Conservation (phyloP, 1,284 basidiomycete genomes). For the Neolentinus lepideus region DNA sequence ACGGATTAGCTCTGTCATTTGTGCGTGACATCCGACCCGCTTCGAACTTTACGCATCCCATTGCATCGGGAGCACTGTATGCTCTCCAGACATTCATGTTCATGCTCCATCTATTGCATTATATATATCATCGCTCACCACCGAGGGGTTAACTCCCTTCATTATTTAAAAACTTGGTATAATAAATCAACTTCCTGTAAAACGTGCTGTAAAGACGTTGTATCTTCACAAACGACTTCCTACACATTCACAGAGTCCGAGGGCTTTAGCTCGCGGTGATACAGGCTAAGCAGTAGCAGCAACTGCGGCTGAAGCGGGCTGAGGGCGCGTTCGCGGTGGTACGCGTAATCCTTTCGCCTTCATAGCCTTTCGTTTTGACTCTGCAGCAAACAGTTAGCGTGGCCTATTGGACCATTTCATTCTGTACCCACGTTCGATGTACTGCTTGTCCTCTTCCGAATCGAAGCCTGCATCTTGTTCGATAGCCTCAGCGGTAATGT, state of each 20-base stretch:
- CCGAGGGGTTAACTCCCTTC: not conserved
- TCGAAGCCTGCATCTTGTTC: constrained; percentile 40
- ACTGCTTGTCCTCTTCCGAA: constrained; percentile 61
- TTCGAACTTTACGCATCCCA: not conserved
- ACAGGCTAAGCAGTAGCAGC: constrained; percentile 14
- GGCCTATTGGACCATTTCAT: constrained; percentile 9
- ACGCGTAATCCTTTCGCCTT: constrained; percentile 69
- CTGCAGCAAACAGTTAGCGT: constrained; percentile 27
- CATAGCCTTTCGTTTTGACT: constrained; percentile 63
- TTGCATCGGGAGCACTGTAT: not conserved
- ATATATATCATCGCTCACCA: not conserved
- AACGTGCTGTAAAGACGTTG: not conserved
- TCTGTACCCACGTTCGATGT: constrained; percentile 54
- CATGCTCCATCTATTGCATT: constrained; percentile 1
- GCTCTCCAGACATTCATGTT: not conserved
- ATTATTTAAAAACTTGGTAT: not conserved
- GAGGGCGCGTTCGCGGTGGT: constrained; percentile 34
- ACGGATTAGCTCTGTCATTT: not conserved
- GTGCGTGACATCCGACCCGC: not conserved
- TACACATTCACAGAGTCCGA: not conserved
- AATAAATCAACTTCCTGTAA: not conserved
- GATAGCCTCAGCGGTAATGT: constrained; percentile 22
- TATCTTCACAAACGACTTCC: too few species aligned
- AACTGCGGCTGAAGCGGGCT: constrained; percentile 13
- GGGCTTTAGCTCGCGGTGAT: not conserved